Conservation (phyloP, 305 asterid species). For the Plantago lanceolata region DNA sequence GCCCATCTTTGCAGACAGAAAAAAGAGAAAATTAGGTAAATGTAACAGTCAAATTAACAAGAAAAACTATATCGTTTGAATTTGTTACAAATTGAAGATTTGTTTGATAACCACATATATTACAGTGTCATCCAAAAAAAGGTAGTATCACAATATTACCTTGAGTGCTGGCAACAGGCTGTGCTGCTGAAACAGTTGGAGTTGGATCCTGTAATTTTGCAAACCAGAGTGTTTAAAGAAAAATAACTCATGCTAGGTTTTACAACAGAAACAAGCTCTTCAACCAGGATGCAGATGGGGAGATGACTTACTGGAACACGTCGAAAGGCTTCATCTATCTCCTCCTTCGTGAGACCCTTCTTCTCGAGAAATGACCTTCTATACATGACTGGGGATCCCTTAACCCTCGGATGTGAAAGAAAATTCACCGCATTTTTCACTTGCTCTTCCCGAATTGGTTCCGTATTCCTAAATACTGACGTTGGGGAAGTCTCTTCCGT, state of each 20-base stretch:
- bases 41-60: neutral
- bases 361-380: slow-evolving; percentile 97
- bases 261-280: slow-evolving; percentile 13
- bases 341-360: slow-evolving; percentile 97
- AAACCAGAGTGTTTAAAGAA: slow-evolving; percentile 21
- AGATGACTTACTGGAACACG: slow-evolving; percentile 74
- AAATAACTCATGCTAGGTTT: slow-evolving; percentile 3
- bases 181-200: slow-evolving; percentile 55
- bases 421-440: slow-evolving; percentile 90
- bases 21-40: slow-evolving; percentile 23
- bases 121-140: slow-evolving; percentile 6
- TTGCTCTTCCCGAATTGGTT: slow-evolving; percentile 93
- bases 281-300: slow-evolving; percentile 12
- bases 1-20: slow-evolving; percentile 46
- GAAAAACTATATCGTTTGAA: neutral
- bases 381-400: slow-evolving; percentile 84
- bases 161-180: slow-evolving; percentile 45
- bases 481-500: slow-evolving; percentile 56
- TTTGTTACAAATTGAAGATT: slow-evolving; percentile 1
- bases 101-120: neutral
- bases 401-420: slow-evolving; percentile 95
- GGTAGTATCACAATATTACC: slow-evolving; percentile 37
- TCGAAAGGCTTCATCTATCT: slow-evolving; percentile 94
- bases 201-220: slow-evolving; percentile 57
- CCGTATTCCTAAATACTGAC: slow-evolving; percentile 85